Evolutionary conservation across 768 basidiomycete species (phyloP), one percentile per base, ranked within the genome.

Genomic region (Leccinellum albellum): DNA sequence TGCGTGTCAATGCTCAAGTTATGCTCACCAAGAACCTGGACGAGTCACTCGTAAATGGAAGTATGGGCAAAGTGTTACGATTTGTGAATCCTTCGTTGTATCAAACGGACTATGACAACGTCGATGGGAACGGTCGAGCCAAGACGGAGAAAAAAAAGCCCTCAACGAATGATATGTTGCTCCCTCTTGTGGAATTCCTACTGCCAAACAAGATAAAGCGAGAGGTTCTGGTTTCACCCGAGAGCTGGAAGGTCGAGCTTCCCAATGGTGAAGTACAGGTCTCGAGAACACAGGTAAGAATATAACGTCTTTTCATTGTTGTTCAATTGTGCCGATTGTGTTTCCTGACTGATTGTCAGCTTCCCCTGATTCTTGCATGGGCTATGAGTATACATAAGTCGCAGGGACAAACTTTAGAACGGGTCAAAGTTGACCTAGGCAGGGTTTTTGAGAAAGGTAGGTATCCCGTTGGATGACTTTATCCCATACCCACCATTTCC

Each of bases 321-420:
- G 26, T 23, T 23, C 0, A 20, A 20, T n/a, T 15, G 32, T 35
- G 0, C 26, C 13, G 2, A 8, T 14, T 17, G 9, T 9, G 17
- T 45, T 55, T 54, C 6, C 50, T 59, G 33, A 65, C n/a, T 3
- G 42, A 15, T 1, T 53, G 9, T 44, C 62, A 95, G 91, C 70
- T 96, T 2, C 93, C 92, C 0, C 70, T 98, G 24, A 94, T 97
- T 57, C 79, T 96, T 37, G 82, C 95, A 0, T 98, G 95, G 96
- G 95, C 96, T 0, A 96, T 98, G 92, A 91, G 89, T 48, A 98
- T 98, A 60, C 97, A 99, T 73, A 99, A 99, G 70, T 91, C 90
- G 12, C 97, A 99, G 71, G 97, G 97, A 10, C 97, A 98, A 71
- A 98, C 97, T 0, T 78, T 99, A 10, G 89, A 94, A 24, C 85